Base-by-base conservation (phyloP, 2,329 filamentous ascomycete species). In the Trichoderma afroharzianum region DNA sequence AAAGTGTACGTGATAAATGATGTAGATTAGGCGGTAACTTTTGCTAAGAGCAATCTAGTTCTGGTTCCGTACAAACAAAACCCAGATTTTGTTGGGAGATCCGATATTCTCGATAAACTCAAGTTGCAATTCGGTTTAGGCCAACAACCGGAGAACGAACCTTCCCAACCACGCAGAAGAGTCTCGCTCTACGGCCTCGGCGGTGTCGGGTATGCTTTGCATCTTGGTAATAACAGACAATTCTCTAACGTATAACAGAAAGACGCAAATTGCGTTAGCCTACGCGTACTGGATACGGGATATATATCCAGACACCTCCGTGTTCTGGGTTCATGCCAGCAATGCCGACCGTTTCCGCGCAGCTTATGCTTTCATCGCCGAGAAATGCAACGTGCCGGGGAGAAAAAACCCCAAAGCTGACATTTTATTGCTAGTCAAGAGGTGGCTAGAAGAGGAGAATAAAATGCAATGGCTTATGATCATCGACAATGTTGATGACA, bases 301-400 rank as follows among this genome's bases (percentile, higher is more conserved):
- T 11, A 62, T 36, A 12, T 62, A 47, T 12, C 74, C 74, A 3
- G 76, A 78, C 1, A 67, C 75, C 5, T 80, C 79, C 0, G 68
- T 82, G 0, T 81, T 80, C 63, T 81, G 79, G 80, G 75, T 82
- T 18, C 77, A 80, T 61, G 80, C 78, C 0, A 79, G 77, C 72
- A 81, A 72, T 69, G 47, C 71, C 0, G 75, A 79, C 14, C 77
- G 76, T 3, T 80, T 81, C 62, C 75, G 74, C 3, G 71, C 79
- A 70, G 68, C 76, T 6, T 81, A 75, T 55, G 53, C 71, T 32
- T 74, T 62, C 0, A 77, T 80, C 36, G 78, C 79, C 3, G 57
- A 76, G 50, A 50, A 72, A 66, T 79, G 76, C 50, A 39, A 73
- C 1, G 74, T 75, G 6, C 75, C 77, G 2, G 76, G 77, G 9